phyloP scores from a whole-genome alignment of 1,139 yeast genomes.

The Williopsis jadinii region DNA sequence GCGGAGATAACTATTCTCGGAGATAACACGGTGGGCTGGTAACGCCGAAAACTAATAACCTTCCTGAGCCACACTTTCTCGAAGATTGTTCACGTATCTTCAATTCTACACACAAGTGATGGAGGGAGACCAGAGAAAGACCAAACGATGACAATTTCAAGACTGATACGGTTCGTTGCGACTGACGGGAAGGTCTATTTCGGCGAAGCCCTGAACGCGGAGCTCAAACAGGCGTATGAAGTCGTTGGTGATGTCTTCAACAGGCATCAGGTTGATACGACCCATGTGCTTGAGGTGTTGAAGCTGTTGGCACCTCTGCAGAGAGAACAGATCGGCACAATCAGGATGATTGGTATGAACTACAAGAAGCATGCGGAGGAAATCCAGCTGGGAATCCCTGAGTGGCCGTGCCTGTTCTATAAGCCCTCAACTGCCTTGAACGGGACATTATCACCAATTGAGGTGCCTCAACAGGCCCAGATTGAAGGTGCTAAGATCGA shows the following conservation, averaged over 20 bases:
- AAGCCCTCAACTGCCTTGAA: conserved; percentile 37
- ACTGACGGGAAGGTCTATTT: conserved; percentile 32
- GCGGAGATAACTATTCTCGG: too few species aligned
- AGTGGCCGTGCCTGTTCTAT: conserved; percentile 41
- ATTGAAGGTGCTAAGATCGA: conserved; percentile 30
- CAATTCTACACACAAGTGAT: too few species aligned
- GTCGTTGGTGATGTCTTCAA: conserved; percentile 37
- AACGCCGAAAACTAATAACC: too few species aligned
- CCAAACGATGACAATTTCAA: conserved; percentile 4
- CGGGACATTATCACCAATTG: conserved; percentile 34
- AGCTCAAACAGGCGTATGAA: conserved; percentile 29
- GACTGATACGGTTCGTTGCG: conserved; percentile 33
- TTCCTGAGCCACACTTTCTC: too few species aligned
- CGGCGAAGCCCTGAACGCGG: conserved; percentile 36
- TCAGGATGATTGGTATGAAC: conserved; percentile 34
- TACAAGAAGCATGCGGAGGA: conserved; percentile 30
- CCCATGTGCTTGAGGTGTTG: conserved; percentile 27
- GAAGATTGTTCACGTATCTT: too few species aligned
- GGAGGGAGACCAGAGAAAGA: too few species aligned
- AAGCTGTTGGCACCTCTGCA: conserved; percentile 34
- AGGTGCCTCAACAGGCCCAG: conserved; percentile 31
- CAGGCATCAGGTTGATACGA: conserved; percentile 23
- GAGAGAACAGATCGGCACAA: conserved; percentile 29
- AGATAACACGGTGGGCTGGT: too few species aligned
- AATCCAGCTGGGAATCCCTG: conserved; percentile 30